phyloP scores from a whole-genome alignment of 768 basidiomycete species.

The Termitomyces sp. region DNA sequence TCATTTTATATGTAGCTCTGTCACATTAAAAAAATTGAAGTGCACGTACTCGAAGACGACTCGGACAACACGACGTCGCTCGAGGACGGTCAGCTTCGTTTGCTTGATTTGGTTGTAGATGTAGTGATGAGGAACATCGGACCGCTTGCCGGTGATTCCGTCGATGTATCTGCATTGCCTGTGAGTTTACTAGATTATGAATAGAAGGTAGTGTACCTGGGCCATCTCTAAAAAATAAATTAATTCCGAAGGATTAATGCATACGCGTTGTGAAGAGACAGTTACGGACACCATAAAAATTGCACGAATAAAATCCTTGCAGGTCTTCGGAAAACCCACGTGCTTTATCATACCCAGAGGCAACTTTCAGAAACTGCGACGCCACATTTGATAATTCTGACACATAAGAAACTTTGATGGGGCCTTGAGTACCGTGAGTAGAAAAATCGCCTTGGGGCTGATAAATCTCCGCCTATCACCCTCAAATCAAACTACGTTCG shows the following conservation, averaged over 20 bases:
- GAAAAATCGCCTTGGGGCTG: conserved; percentile 19
- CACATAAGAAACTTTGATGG: conserved; percentile 42
- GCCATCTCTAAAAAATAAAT: conserved; percentile 37
- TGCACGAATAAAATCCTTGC: conserved; percentile 37
- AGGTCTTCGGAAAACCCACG: conserved; percentile 39
- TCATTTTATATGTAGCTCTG: not conserved
- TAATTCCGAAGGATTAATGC: not conserved
- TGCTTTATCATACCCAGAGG: conserved; percentile 37
- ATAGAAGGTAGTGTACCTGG: conserved; percentile 32
- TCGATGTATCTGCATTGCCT: conserved; percentile 43
- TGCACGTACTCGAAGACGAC: conserved; percentile 42
- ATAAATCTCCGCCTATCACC: conserved; percentile 31
- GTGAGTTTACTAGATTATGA: not conserved
- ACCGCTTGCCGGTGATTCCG: conserved; percentile 43
- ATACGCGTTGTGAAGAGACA: too few species aligned
- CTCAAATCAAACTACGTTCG: not conserved
- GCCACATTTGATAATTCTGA: conserved; percentile 31
- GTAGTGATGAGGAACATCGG: conserved; percentile 47
- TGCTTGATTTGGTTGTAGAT: conserved; percentile 42
- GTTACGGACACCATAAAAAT: conserved; percentile 43
- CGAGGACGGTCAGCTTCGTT: conserved; percentile 34
- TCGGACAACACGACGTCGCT: conserved; percentile 37
- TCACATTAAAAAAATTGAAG: too few species aligned
- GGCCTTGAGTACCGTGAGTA: conserved; percentile 44
- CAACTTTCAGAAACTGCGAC: conserved; percentile 44